Evolutionary conservation across 306 rosid species (phyloP).

Genomic region (Inga laurina): DNA sequence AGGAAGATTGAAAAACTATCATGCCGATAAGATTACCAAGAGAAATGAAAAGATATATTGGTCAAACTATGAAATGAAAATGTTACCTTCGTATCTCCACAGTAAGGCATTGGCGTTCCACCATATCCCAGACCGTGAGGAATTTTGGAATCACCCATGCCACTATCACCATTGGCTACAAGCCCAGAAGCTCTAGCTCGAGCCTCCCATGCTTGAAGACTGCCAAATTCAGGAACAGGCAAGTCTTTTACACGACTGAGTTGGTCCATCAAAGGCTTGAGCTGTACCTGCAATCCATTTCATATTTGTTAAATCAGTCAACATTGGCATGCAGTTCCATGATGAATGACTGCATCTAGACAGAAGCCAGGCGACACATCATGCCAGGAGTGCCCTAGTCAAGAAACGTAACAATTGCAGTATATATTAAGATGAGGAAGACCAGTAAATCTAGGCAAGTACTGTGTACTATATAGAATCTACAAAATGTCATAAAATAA

Average conservation of each 20-base stretch:
- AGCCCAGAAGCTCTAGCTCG: conserved; percentile 84
- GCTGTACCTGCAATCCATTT: conserved; percentile 67
- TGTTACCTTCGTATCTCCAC: conserved; percentile 93
- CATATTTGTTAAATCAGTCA: conserved; percentile 17
- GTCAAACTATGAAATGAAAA: conserved; percentile 13
- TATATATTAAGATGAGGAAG: conserved; percentile 10
- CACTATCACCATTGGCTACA: conserved; percentile 74
- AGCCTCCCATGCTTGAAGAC: conserved; percentile 97
- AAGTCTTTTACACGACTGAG: conserved; percentile 83
- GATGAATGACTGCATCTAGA: not conserved
- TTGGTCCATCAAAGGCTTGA: conserved; percentile 90
- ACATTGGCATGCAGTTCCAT: not conserved
- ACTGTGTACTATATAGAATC: not conserved
- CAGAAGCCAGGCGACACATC: not conserved
- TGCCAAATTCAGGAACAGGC: conserved; percentile 89
- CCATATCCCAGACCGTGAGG: conserved; percentile 63
- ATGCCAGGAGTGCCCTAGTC: conserved; percentile 12
- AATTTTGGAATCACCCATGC: conserved; percentile 71
- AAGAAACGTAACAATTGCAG: conserved; percentile 11
- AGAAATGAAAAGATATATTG: conserved; percentile 5
- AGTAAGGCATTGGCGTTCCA: conserved; percentile 89
- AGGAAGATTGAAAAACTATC: not conserved
- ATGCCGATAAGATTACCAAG: not conserved
- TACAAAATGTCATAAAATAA: conserved; percentile 2
- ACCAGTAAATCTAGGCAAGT: conserved; percentile 23